phyloP scores from a whole-genome alignment of 345 rosid species.

The Murraya paniculata region DNA sequence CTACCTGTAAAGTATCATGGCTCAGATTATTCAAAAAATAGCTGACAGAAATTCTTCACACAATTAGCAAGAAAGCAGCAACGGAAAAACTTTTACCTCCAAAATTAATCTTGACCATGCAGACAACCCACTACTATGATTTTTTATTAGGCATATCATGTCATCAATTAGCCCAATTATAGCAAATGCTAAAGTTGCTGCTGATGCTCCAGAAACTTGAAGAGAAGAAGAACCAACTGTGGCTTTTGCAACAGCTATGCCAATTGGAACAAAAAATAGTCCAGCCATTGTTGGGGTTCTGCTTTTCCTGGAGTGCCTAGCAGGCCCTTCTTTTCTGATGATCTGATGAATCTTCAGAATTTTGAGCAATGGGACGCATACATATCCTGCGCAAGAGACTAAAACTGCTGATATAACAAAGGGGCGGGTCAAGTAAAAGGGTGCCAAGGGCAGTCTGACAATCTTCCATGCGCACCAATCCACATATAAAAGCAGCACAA shows the following conservation, averaged over 20 bases:
- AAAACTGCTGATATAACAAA: slow-evolving; percentile 59
- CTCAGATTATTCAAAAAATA: slow-evolving; percentile 19
- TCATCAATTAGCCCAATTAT: slow-evolving; percentile 75
- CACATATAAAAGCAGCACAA: slow-evolving; percentile 49
- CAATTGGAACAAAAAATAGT: slow-evolving; percentile 67
- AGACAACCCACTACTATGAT: slow-evolving; percentile 45
- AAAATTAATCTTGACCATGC: slow-evolving; percentile 52
- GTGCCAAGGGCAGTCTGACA: slow-evolving; percentile 75
- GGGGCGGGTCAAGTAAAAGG: slow-evolving; percentile 64
- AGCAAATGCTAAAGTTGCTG: slow-evolving; percentile 65
- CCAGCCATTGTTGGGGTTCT: slow-evolving; percentile 91
- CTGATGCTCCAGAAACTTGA: slow-evolving; percentile 73
- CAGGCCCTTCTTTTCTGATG: slow-evolving; percentile 40
- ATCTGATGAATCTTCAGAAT: slow-evolving; percentile 48
- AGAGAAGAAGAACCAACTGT: slow-evolving; percentile 51
- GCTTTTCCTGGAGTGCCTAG: slow-evolving; percentile 40
- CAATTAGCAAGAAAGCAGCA: slow-evolving; percentile 13
- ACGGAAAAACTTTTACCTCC: slow-evolving; percentile 45
- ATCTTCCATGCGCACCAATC: slow-evolving; percentile 95
- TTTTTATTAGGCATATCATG: slow-evolving; percentile 37
- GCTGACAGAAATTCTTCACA: background rate
- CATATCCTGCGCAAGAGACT: slow-evolving; percentile 61
- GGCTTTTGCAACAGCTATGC: slow-evolving; percentile 62
- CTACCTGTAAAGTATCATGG: slow-evolving; percentile 45
- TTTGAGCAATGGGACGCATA: slow-evolving; percentile 67